Evolutionary conservation across 257 asterid species (phyloP).

Genomic region (Echites panduratus): DNA sequence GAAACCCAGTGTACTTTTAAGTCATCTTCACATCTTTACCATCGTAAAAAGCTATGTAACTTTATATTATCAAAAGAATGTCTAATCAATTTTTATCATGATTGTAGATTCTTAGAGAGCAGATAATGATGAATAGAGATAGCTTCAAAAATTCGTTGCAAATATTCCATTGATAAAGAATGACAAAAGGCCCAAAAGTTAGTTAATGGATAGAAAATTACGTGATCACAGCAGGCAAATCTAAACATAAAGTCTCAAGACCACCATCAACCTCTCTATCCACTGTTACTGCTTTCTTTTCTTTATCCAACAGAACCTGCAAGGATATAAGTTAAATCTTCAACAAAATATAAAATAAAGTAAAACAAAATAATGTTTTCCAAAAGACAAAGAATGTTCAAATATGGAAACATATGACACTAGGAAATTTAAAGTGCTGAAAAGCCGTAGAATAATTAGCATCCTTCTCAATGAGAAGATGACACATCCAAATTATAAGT

Average conservation of each 20-base stretch:
- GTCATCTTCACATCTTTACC: too few relatives aligned
- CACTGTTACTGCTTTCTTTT: conserved; percentile 58
- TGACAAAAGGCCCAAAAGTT: not conserved
- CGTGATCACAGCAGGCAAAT: conserved; percentile 96
- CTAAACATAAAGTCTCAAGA: conserved; percentile 76
- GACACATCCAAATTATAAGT: not conserved
- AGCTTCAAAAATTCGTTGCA: not conserved
- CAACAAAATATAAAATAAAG: too few relatives aligned
- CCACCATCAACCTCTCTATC: conserved; percentile 99
- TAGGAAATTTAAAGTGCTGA: not conserved
- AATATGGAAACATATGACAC: not conserved
- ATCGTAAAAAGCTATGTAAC: too few relatives aligned
- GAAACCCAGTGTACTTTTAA: too few relatives aligned
- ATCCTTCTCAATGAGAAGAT: too few relatives aligned
- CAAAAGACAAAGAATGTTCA: not conserved
- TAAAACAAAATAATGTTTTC: not conserved
- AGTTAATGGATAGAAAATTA: conserved; percentile 24
- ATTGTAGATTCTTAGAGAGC: not conserved
- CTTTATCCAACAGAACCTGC: conserved; percentile 76
- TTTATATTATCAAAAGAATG: not conserved
- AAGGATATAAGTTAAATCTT: not conserved
- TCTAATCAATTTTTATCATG: not conserved
- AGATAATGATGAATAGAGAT: not conserved
- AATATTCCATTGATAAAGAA: not conserved
- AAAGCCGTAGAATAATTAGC: not conserved